Evolutionary conservation across 2,329 filamentous ascomycete genomes (phyloP).

Genomic region (Cladosporium velox): DNA sequence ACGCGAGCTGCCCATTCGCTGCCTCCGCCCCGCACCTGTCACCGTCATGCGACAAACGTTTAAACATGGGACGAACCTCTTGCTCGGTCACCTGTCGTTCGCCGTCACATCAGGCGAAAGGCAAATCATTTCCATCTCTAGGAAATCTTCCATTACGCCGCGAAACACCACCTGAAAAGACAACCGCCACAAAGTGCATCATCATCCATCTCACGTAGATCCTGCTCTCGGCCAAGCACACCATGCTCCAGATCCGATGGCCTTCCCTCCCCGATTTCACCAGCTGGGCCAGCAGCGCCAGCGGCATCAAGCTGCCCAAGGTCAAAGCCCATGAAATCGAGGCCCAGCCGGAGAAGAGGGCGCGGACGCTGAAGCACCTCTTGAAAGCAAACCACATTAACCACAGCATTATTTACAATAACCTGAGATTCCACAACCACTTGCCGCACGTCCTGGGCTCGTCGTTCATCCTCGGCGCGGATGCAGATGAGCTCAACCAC

Average conservation of each 20-base stretch:
- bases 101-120: neutral
- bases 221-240: neutral
- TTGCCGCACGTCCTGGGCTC: slow-evolving; percentile 79
- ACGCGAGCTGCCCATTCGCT: neutral
- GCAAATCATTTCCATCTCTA: neutral
- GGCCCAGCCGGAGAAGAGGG: slow-evolving; percentile 73
- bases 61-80: neutral
- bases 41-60: slow-evolving; percentile 1
- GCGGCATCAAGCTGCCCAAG: slow-evolving; percentile 57
- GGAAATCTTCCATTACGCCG: neutral
- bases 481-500: slow-evolving; percentile 69
- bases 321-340: slow-evolving; percentile 79
- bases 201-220: neutral
- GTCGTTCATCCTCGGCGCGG: slow-evolving; percentile 81
- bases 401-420: slow-evolving; percentile 77
- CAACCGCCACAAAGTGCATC: neutral
- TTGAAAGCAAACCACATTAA: slow-evolving; percentile 90
- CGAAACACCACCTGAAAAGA: neutral
- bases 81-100: neutral
- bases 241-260: slow-evolving; percentile 35
- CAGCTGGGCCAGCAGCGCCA: slow-evolving; percentile 27
- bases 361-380: slow-evolving; percentile 84
- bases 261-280: slow-evolving; percentile 33
- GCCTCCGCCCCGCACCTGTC: neutral
- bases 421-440: slow-evolving; percentile 78